Base-by-base conservation (phyloP, 805 yeast species). In the Myxozyma mucilagina region DNA sequence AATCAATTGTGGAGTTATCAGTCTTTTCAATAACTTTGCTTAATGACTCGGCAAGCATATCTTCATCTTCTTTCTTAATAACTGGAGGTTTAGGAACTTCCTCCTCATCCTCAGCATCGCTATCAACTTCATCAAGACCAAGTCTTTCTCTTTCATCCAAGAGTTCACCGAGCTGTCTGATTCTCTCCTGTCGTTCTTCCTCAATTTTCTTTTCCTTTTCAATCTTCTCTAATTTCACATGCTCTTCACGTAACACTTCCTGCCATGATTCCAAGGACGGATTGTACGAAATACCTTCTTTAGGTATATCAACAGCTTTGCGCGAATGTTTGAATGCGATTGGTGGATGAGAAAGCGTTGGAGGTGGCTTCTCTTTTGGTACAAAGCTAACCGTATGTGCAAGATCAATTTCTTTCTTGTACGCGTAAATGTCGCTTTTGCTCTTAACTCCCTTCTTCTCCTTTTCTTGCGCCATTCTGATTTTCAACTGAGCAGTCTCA, bases 271-370 rank as follows among this genome's bases (percentile, higher is more conserved):
- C 87, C 65, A 86, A 78, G 11, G 93, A 81, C 31, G 99, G 99
- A 72, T 94, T 94, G 72, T 90, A 94, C 1, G 98, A 92, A 73
- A 87, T 89, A 57, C 98, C 98, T 1, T 87, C 94, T 68, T 87
- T 86, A 11, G 96, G 91, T 3, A 85, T 59, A 1, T 67, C 73
- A 2, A 78, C 76, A 0, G 78, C 73, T 34, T 56, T 34, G 18
- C 79, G 85, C 50, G 76, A 69, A n/a, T 80, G 79, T 60, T 78
- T 80, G 16, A 89, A 82, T 1, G 96, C 86, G 2, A 72, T 73
- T 2, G 81, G 79, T 4, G 90, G 83, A 39, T 76, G 74, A 2
- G 87, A 79, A 73, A 82, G 78, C 38, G 86, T 78, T 16, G 75
- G 67, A 3, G 68, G 84, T 68, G 29, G 76, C 73, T 47, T 76